Evolutionary conservation across 495 filamentous ascomycete genomes (phyloP).

Genomic region (Collariella sp.): DNA sequence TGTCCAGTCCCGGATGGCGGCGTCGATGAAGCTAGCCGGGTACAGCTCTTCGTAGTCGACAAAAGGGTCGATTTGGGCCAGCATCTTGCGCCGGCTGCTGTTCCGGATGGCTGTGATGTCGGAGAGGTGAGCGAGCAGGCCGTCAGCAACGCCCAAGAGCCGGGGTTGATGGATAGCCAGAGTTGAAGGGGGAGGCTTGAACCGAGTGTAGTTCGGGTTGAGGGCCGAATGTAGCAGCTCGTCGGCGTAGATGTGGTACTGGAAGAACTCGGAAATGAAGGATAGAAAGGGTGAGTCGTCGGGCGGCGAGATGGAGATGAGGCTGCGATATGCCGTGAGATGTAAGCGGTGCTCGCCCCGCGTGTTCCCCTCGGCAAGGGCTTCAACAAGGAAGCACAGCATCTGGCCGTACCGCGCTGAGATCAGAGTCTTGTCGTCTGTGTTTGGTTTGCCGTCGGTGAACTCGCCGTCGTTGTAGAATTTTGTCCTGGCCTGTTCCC

Average conservation of each 20-base stretch:
- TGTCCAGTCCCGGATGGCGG: conserved; percentile 65
- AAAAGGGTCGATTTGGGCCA: conserved; percentile 53
- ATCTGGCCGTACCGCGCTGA: conserved; percentile 67
- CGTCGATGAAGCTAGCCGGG: conserved; percentile 69
- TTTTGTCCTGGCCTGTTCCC: conserved; percentile 51
- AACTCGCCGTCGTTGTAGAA: conserved; percentile 42
- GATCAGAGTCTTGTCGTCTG: conserved; percentile 41
- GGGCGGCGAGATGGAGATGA: conserved; percentile 54
- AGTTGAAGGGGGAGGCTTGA: conserved; percentile 54
- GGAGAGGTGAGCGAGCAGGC: conserved; percentile 71
- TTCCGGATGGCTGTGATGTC: conserved; percentile 74
- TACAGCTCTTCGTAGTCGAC: conserved; percentile 69
- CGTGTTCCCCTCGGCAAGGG: conserved; percentile 68
- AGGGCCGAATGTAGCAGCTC: conserved; percentile 64
- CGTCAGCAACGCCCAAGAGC: conserved; percentile 79
- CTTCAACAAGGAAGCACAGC: conserved; percentile 72
- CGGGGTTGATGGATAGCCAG: conserved; percentile 70
- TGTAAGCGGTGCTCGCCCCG: conserved; percentile 74
- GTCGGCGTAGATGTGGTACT: conserved; percentile 79
- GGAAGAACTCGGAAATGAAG: conserved; percentile 89
- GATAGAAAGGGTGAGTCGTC: conserved; percentile 57
- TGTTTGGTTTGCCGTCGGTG: conserved; percentile 29
- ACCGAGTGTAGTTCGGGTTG: conserved; percentile 41
- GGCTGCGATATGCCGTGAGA: conserved; percentile 63
- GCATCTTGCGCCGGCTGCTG: conserved; percentile 59